Base-by-base conservation (phyloP, 2,329 filamentous ascomycete species). In the Neoarthrinium moseri region DNA sequence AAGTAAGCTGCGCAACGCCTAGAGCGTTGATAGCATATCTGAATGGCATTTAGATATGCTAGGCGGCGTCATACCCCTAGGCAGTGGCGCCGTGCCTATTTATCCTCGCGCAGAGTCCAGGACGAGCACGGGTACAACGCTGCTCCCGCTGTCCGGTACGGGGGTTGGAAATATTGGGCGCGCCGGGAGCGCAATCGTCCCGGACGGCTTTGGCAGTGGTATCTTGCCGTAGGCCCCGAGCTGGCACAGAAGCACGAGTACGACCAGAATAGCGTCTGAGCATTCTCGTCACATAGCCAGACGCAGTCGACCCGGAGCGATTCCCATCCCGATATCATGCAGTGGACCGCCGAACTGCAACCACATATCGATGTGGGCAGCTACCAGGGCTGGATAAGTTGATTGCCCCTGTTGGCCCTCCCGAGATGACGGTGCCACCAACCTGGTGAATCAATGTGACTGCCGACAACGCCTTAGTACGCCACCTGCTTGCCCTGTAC, bases 401-500 rank as follows among this genome's bases (percentile, higher is more conserved):
- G 15, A 58, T 81, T 17, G 70, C 73, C 0, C 72, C 75, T 1
- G 56, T 71, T 12, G 68, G 71, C 18, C 56, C 70, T 26, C 64
- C 73, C 1, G 70, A 74, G 30, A 64, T 69, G 55, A 69, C 69
- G 50, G 60, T 69, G 1, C 66, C 73, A 0, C 56, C 70, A 0
- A 63, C 57, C 4, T 71, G 70, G 0, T 88, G 84, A 84, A 87
- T 84, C 2, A 70, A 57, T 30, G 73, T 87, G 20, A 86, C 83
- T 2, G 58, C 62, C 4, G 83, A 88, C 52, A 56, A 69, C 12
- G 66, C 61, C 11, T 73, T 87, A 22, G 78, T 88, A 1, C 73
- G 83, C 50, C 82, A 84, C 54, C 70, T 88, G 11, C 65, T 88
- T 43, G 73, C 77, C 1, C 68, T 87, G 24, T 89, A 88, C 65